Evolutionary conservation across 2,329 filamentous ascomycete genomes (phyloP).

Genomic region (Fusarium buxicola): DNA sequence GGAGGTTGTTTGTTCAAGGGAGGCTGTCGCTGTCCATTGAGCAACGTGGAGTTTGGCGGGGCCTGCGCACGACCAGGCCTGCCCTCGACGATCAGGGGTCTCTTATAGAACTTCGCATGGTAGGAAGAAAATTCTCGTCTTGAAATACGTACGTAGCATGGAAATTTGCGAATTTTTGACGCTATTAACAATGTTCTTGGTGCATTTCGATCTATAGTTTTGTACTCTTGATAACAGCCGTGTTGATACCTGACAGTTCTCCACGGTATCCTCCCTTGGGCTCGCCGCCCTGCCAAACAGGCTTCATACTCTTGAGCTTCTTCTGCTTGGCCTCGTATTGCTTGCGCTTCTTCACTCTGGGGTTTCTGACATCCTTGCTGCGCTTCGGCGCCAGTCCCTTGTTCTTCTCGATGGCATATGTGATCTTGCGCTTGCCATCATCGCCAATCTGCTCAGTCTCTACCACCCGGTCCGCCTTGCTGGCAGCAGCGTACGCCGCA

Average conservation of each 20-base stretch:
- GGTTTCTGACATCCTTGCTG: constrained; percentile 95
- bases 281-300: constrained; percentile 87
- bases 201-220: constrained; percentile 72
- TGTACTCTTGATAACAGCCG: constrained; percentile 89
- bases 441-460: constrained; percentile 77
- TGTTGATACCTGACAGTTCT: constrained; percentile 96
- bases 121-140: no score
- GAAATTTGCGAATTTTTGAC: constrained; percentile 6
- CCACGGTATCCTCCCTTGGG: constrained; percentile 88
- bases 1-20: constrained; percentile 13
- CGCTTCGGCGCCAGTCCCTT: constrained; percentile 91
- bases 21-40: constrained; percentile 37
- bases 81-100: constrained; percentile 10
- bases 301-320: constrained; percentile 90
- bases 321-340: constrained; percentile 97
- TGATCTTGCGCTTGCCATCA: constrained; percentile 93
- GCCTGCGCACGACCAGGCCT: constrained; percentile 26
- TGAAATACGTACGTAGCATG: constrained; percentile 2
- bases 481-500: constrained; percentile 69
- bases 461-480: constrained; percentile 71
- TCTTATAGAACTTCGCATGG: no score
- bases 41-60: constrained; percentile 46
- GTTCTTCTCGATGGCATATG: constrained; percentile 96
- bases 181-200: constrained; percentile 31
- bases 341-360: constrained; percentile 97